Conservation (phyloP, 2,329 filamentous ascomycete genomes). For the Leptographium galeiforme region DNA sequence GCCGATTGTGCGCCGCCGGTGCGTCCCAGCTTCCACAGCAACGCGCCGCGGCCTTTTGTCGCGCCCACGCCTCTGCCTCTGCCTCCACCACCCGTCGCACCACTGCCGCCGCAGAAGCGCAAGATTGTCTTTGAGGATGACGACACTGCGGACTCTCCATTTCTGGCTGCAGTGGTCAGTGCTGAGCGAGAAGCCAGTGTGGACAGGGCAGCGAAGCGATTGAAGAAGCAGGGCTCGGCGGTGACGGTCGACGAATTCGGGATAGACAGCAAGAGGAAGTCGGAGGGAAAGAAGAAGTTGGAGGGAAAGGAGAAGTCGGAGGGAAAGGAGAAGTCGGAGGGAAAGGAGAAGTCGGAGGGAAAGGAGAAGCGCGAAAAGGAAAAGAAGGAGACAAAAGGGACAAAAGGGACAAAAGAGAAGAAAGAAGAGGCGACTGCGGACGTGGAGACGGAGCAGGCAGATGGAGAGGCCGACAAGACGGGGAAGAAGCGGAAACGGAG, state of each 20-base stretch:
- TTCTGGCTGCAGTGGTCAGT: neutral
- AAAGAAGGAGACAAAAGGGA: neutral
- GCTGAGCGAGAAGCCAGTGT: neutral
- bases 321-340: too few species aligned
- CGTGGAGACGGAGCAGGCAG: neutral
- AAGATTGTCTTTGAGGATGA: conserved; percentile 16
- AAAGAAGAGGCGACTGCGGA: neutral
- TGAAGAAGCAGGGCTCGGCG: neutral
- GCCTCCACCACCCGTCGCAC: too few species aligned
- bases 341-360: conserved; percentile 10
- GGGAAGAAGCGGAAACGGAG: neutral
- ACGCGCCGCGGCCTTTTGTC: neutral
- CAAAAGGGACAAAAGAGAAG: neutral
- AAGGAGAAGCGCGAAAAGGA: neutral
- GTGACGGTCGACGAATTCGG: too few species aligned
- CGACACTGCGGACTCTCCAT: conserved; percentile 5
- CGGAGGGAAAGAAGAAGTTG: conserved; percentile 13
- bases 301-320: neutral
- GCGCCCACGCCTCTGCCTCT: neutral
- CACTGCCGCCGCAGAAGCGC: conserved; percentile 4
- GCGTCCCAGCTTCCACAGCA: conserved; percentile 10
- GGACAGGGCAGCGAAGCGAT: conserved; percentile 2
- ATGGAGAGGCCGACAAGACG: neutral
- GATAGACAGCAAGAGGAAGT: too few species aligned
- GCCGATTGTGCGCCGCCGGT: neutral